These are phyloP conservation scores for Apiospora pterosperma DNA, from an alignment of 2,329 filamentous ascomycete species.

Conservation along the genomic window DNA sequence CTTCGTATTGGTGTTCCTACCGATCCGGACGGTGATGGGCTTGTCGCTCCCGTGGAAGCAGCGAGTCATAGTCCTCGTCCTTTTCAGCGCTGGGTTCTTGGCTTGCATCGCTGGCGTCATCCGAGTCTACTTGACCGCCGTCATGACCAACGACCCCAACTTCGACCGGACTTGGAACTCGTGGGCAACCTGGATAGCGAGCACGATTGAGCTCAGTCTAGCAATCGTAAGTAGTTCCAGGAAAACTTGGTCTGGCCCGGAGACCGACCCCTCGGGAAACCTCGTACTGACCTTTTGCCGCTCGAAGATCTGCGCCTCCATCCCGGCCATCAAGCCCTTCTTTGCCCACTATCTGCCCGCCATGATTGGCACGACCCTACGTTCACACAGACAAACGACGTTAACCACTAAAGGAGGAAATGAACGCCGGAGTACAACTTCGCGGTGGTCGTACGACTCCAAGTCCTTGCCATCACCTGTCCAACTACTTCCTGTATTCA, in stretches of 20 bases:
- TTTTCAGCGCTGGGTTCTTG: slow-evolving; percentile 49
- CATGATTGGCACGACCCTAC: slow-evolving; percentile 16
- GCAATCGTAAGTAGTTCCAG: slow-evolving; percentile 33
- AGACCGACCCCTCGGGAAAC: no score
- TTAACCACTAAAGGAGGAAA: neutral
- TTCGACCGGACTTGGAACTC: slow-evolving; percentile 33
- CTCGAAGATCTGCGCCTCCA: slow-evolving; percentile 39
- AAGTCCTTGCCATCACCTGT: neutral
- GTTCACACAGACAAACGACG: neutral
- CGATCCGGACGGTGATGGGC: slow-evolving; percentile 42
- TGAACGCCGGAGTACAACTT: neutral
- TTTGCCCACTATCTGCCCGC: slow-evolving; percentile 20
- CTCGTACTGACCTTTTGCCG: neutral
- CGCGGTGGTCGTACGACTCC: neutral
- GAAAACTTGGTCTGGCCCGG: neutral
- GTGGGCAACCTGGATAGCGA: slow-evolving; percentile 32
- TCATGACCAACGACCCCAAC: slow-evolving; percentile 19
- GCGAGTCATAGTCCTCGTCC: slow-evolving; percentile 39
- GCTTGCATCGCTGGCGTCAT: slow-evolving; percentile 37
- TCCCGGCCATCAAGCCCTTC: slow-evolving; percentile 42
- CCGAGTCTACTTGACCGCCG: slow-evolving; percentile 34
- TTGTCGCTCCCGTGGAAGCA: slow-evolving; percentile 45
- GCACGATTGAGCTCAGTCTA: slow-evolving; percentile 37
- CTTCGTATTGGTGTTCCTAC: slow-evolving; percentile 50
- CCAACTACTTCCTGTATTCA: neutral